Evolutionary conservation across 2,329 filamentous ascomycete genomes (phyloP), one percentile per base, ranked within the genome.

Genomic region (Cordyceps farinosa): DNA sequence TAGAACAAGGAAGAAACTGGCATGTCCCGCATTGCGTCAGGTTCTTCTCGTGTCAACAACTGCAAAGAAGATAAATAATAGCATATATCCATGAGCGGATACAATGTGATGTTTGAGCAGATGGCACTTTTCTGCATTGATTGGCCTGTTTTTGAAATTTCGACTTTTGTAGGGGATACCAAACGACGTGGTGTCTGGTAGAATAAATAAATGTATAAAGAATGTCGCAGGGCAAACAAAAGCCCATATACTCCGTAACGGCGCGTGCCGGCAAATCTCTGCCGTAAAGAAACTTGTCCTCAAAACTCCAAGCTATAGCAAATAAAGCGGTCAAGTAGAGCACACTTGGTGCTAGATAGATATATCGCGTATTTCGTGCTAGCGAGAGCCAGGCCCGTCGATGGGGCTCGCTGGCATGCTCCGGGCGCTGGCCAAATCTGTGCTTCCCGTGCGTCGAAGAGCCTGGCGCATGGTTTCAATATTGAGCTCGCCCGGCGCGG

Each of bases 381-480:
- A 76, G 62, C 71, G 73, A 60, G 71, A 72, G 59, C 67, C 68
- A 17, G 71, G 67, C 8, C 63, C 69, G 52, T 86, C 83, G 38
- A 85, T 77, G 1, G 86, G 86, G 69, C 86, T 88, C 40, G 81
- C 76, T 3, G 86, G 84, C 58, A 80, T 77, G 74, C 86, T 88
- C 65, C 83, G 78, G 54, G 80, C 72, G 54, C 76, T 78, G 67
- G 81, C 80, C 63, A 97, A 78, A 73, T 97, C 94, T 22, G 90
- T 86, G 75, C 92, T 97, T 51, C 88, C 91, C 15, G 92, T 96
- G 74, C 91, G 89, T 72, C 90, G 83, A 71, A 97, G 79, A 17
- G 92, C 93, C 76, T 97, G 92, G 59, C 89, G 84, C 93, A 97
- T 96, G 4, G 93, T 97, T 80, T 97, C 92, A 67, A 97, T 90